Base-by-base conservation (phyloP, 805 yeast species). In the Dipodascopsis tothii region DNA sequence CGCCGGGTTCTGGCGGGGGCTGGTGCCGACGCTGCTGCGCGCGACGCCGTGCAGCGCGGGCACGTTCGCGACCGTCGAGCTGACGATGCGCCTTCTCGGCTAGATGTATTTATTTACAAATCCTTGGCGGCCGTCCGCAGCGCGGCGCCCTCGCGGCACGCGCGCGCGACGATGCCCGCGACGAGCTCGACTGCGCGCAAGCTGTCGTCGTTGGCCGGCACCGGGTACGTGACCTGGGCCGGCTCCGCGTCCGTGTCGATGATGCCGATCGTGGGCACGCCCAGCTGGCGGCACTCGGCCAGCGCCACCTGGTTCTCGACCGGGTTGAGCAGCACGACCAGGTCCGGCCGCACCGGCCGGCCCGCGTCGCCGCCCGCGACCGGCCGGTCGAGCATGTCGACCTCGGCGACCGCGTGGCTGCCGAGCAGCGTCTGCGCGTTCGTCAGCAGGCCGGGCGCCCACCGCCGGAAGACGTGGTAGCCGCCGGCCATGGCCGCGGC, bases 21-120 rank as follows among this genome's bases (percentile, higher is more conserved):
- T 92, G 60, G 64, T 78, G 17, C 96, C 97, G 33, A 88, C 97
- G 0, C 77, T 92, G 52, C 68, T 92, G 52, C 80, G 98, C 67
- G 97, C 98, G 37, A 95, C 95, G 3, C 98, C 98, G 0, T 97
- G 94, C 6, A 92, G 92, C 62, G 98, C 95, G 28, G 95, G 94
- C 21, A 92, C 98, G 0, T 92, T 92, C 66, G 81, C 86, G 37
- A 87, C 94, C 2, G 92, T 92, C 61, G 98, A 92, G 64, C 64
- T 82, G 43, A 82, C 95, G 3, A 81, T 88, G 83, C 78, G 95
- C 66, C 34, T 51, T 33, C 33, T 55, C 30, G 56, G 56, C 3
- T 55, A 41, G 33, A 16, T 33, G 20, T n/a, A 9, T 18, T 18
- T 16, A 18, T 11, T 20, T 2, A 9, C 9, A 11, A 9, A 11